Conservation (phyloP, 2,329 filamentous ascomycete genomes). For the Aureobasidium leucospermi region DNA sequence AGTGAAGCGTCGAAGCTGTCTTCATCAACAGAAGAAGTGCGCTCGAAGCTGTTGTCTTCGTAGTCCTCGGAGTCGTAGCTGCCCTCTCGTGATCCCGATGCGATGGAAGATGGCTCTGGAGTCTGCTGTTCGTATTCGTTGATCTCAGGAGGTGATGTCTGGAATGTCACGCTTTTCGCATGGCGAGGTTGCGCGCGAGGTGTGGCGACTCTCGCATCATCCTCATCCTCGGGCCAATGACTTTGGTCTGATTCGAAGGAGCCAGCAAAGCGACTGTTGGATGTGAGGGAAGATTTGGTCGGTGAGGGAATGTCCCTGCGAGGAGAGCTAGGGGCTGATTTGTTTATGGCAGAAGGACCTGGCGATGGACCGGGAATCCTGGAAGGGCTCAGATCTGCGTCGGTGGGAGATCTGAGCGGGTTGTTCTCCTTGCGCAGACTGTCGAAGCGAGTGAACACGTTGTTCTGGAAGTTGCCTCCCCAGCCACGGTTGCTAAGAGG, state of each 20-base stretch:
- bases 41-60: slow-evolving; percentile 57
- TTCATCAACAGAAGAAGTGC: slow-evolving; percentile 47
- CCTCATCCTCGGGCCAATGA: slow-evolving; percentile 53
- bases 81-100: slow-evolving; percentile 82
- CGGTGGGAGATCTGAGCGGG: slow-evolving; percentile 28
- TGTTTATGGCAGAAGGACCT: neutral
- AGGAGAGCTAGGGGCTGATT: slow-evolving; percentile 30
- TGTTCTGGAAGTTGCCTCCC: slow-evolving; percentile 58
- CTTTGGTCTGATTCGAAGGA: slow-evolving; percentile 64
- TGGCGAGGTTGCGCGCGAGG: slow-evolving; percentile 70
- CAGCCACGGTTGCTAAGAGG: slow-evolving; percentile 61
- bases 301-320: slow-evolving; percentile 73
- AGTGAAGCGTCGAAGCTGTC: slow-evolving; percentile 95
- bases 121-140: slow-evolving; percentile 99
- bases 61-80: slow-evolving; percentile 80
- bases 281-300: slow-evolving; percentile 80
- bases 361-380: slow-evolving; percentile 28
- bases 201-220: slow-evolving; percentile 52
- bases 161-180: slow-evolving; percentile 95
- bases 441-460: slow-evolving; percentile 56
- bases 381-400: slow-evolving; percentile 46
- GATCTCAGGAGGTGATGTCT: slow-evolving; percentile 83
- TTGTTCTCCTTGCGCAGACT: slow-evolving; percentile 35
- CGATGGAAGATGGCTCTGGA: slow-evolving; percentile 86
- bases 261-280: slow-evolving; percentile 50